These are phyloP conservation scores for Pleurozium schreberi DNA, from an alignment of 225 moss, liverwort and hornwort species.

Conservation along the genomic window DNA sequence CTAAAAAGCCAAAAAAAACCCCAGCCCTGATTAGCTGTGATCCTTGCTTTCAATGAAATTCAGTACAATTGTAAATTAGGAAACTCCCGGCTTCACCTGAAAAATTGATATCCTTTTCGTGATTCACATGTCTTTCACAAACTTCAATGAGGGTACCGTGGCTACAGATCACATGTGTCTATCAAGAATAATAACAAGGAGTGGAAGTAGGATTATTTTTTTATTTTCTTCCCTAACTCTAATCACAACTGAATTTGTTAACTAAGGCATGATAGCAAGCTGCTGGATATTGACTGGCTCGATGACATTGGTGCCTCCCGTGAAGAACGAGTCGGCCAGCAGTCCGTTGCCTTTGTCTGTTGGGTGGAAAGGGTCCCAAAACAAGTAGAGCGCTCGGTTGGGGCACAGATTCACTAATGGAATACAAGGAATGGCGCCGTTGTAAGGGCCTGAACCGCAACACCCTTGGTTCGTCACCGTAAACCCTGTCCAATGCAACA, in stretches of 20 bases:
- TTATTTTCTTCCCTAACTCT: background rate
- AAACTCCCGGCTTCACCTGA: background rate
- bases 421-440: slow-evolving; percentile 35
- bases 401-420: slow-evolving; percentile 19
- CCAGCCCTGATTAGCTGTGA: too few relatives aligned
- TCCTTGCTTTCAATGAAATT: background rate
- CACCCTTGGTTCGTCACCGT: slow-evolving; percentile 35
- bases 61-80: background rate
- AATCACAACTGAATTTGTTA: background rate
- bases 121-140: background rate
- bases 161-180: background rate
- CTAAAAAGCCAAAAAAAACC: too few relatives aligned
- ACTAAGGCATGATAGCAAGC: slow-evolving; percentile 22
- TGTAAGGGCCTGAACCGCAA: slow-evolving; percentile 52
- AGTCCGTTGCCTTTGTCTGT: slow-evolving; percentile 41
- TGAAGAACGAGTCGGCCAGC: slow-evolving; percentile 22
- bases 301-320: slow-evolving; percentile 21
- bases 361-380: slow-evolving; percentile 75
- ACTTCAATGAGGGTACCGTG: background rate
- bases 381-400: slow-evolving; percentile 23
- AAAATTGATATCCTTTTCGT: background rate
- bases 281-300: slow-evolving; percentile 44
- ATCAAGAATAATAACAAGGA: background rate
- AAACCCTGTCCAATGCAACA: slow-evolving; percentile 23
- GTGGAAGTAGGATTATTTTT: background rate